Evolutionary conservation across 1,284 basidiomycete species (phyloP).

Genomic region (Moesziomyces parantarcticus): DNA sequence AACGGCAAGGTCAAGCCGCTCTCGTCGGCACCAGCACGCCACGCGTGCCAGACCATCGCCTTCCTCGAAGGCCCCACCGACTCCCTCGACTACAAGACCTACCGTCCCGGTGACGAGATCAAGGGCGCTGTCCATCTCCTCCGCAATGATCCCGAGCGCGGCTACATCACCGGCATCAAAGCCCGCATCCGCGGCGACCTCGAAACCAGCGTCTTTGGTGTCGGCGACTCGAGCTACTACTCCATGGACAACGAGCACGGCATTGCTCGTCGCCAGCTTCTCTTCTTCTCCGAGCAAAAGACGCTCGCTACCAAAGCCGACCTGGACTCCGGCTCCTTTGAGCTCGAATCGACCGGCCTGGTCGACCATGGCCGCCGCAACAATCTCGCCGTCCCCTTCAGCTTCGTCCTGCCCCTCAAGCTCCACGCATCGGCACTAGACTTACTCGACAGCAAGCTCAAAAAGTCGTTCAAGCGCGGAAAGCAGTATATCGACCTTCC

Average conservation of each 20-base stretch:
- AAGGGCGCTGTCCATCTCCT: conserved; percentile 48
- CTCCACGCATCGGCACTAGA: conserved; percentile 47
- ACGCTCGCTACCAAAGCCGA: conserved; percentile 37
- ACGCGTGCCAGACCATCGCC: conserved; percentile 46
- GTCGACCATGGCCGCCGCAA: conserved; percentile 47
- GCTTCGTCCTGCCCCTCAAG: conserved; percentile 47
- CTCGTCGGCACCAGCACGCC: conserved; percentile 22
- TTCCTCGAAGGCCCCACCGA: conserved; percentile 47
- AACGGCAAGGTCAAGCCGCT: conserved; percentile 47
- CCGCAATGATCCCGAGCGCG: conserved; percentile 44
- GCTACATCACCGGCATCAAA: conserved; percentile 47
- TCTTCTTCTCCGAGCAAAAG: conserved; percentile 48
- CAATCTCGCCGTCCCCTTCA: conserved; percentile 51
- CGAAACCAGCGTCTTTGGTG: conserved; percentile 48
- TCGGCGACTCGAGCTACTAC: conserved; percentile 52
- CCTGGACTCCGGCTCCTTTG: conserved; percentile 35
- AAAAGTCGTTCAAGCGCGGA: conserved; percentile 44
- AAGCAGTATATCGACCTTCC: conserved; percentile 51
- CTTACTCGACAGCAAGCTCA: conserved; percentile 49
- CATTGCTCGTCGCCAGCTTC: conserved; percentile 45
- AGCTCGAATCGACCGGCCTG: conserved; percentile 41
- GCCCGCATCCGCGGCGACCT: conserved; percentile 48
- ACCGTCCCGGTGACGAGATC: conserved; percentile 50
- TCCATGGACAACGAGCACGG: conserved; percentile 45
- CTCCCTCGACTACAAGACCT: conserved; percentile 49